Evolutionary conservation across 164 flowering plant genomes (phyloP).

Genomic region (Warburgia ugandensis): DNA sequence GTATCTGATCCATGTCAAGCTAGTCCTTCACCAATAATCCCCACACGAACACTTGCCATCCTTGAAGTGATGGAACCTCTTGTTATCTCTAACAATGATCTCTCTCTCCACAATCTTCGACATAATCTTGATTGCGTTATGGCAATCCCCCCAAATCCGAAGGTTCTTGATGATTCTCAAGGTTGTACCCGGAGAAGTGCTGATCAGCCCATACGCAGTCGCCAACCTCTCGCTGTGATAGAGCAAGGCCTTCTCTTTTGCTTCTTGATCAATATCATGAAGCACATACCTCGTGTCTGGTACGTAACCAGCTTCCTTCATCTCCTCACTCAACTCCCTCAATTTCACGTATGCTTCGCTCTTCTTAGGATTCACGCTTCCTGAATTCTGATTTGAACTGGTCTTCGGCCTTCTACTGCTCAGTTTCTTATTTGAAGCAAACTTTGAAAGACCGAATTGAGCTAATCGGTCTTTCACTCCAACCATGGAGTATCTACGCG

Average conservation of each 20-base stretch:
- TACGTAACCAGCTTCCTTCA: conserved; percentile 5
- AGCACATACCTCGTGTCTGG: conserved; percentile 1
- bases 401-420: conserved; percentile 18
- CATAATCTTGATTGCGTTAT: conserved; percentile 1
- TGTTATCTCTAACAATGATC: conserved; percentile 3
- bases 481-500: conserved; percentile 11
- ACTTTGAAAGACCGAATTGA: conserved; percentile 6
- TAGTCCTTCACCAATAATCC: conserved; percentile 4
- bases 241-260: conserved; percentile 4
- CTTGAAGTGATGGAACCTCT: conserved; percentile 3
- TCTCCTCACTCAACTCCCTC: neutral
- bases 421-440: conserved; percentile 16
- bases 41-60: conserved; percentile 1
- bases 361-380: conserved; percentile 23
- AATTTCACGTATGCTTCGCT: conserved; percentile 22
- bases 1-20: too few species aligned
- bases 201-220: conserved; percentile 2
- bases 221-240: conserved; percentile 5
- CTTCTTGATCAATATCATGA: conserved; percentile 1
- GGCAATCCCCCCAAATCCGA: conserved; percentile 3
- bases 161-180: conserved; percentile 2
- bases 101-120: conserved; percentile 1
- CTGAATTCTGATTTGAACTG: conserved; percentile 9
- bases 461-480: conserved; percentile 7
- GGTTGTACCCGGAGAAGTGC: neutral